These are phyloP conservation scores for Zygotorulaspora sp. DNA, from an alignment of 805 yeast species.

Conservation along the genomic window DNA sequence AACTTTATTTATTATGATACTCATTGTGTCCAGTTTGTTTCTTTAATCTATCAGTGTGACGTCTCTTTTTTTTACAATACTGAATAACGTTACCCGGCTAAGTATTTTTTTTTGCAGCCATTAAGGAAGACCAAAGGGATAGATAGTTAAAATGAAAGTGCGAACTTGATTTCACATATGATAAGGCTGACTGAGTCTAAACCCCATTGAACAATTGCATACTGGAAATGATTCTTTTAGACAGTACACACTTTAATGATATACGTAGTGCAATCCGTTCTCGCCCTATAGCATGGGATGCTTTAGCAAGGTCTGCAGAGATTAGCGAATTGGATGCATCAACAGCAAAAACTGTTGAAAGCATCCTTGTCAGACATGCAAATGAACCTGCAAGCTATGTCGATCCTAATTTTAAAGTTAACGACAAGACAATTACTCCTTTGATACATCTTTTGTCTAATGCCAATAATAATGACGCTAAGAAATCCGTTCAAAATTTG, in stretches of 20 bases:
- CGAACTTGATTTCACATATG: neutral
- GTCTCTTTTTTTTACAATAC: neutral
- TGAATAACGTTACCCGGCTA: constrained; percentile 3
- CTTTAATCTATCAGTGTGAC: too few species aligned
- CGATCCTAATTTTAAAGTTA: constrained; percentile 24
- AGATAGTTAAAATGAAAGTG: constrained; percentile 1
- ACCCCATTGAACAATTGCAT: neutral
- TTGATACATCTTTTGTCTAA: constrained; percentile 30
- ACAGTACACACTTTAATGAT: constrained; percentile 63
- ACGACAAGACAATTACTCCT: constrained; percentile 17
- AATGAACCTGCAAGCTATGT: constrained; percentile 46
- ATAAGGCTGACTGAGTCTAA: neutral
- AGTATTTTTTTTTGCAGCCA: constrained; percentile 7
- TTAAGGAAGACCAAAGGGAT: constrained; percentile 2
- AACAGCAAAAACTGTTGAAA: constrained; percentile 32
- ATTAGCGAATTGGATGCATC: constrained; percentile 66
- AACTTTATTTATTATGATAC: neutral
- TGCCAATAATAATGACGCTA: constrained; percentile 27
- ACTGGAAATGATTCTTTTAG: constrained; percentile 38
- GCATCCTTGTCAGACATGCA: constrained; percentile 22
- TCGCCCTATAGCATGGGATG: constrained; percentile 89
- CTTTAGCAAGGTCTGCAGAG: constrained; percentile 69
- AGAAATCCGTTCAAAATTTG: constrained; percentile 31
- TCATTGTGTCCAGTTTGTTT: too few species aligned
- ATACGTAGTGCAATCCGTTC: constrained; percentile 65